phyloP scores from a whole-genome alignment of 495 filamentous ascomycete genomes.

The Aspergillus panamensis region DNA sequence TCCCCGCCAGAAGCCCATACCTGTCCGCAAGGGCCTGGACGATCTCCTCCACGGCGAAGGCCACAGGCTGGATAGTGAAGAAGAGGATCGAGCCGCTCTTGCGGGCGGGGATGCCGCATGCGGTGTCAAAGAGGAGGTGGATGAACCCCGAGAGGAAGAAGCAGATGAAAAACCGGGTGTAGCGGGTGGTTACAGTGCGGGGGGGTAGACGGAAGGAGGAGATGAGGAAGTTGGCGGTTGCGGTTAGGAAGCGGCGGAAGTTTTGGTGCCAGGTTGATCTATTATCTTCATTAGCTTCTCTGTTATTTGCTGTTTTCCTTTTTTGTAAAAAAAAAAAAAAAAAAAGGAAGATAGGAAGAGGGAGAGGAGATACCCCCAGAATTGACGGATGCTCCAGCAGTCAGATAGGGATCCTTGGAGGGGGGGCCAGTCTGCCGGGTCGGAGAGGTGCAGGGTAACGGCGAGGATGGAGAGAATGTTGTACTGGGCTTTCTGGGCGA shows the following conservation, averaged over 20 bases:
- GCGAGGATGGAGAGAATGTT: background rate
- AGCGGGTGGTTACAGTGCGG: background rate
- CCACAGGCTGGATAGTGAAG: background rate
- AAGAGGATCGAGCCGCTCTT: background rate
- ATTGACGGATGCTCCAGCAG: background rate
- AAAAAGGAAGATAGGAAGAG: too few relatives aligned
- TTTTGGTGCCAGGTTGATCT: constrained; percentile 1
- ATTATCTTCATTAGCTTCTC: background rate
- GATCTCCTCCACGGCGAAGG: background rate
- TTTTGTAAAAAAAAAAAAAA: too few relatives aligned
- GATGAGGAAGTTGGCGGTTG: background rate
- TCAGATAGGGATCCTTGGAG: background rate
- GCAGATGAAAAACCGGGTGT: background rate
- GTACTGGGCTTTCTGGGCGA: background rate
- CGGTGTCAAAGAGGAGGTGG: constrained; percentile 1
- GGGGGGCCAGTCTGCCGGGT: background rate
- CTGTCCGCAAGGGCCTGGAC: background rate
- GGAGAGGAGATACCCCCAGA: constrained; percentile 3
- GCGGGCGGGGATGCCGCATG: background rate
- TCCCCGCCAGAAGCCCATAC: background rate
- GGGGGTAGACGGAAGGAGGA: background rate
- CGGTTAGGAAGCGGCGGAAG: background rate
- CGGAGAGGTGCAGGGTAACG: background rate
- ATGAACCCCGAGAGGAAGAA: background rate
- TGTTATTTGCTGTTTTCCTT: too few relatives aligned